Base-by-base conservation (phyloP, 2,329 filamentous ascomycete species). In the Cordyceps cicadae region DNA sequence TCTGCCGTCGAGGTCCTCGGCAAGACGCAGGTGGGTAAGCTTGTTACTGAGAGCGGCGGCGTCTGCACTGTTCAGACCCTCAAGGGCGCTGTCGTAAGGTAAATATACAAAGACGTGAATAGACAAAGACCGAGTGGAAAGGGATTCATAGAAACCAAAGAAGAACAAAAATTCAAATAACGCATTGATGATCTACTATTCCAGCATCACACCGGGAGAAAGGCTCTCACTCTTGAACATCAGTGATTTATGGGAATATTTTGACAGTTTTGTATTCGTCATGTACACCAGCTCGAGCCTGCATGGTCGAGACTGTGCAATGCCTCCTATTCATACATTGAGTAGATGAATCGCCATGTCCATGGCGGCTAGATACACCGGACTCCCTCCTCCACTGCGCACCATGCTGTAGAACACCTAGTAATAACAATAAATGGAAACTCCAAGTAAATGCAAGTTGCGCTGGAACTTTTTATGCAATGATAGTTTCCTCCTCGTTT, bases 41-140 rank as follows among this genome's bases (percentile, higher is more conserved):
- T 97, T 66, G 85, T 90, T 65, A 93, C 92, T 3, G 86, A 87
- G 72, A 84, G 79, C 62, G 90, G 90, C 54, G 90, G 90, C 50
- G 76, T 89, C 52, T 97, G 94, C 78, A 93, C 83, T 50, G 92
- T 97, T 63, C 85, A 87, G 75, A 89, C 81, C 62, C 79, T 99
- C 70, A 87, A 87, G 77, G 87, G 86, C 45, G 94, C 90, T 64
- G 85, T 86, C 65, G 90, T 97, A 65, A 85, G 92, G 81, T 97
- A 89, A 76, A 68, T 12, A 7, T 11, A 29, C 24, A 24, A 4
- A 24, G 24, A 24, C 24, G 24, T 24, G 4, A 24, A 24, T 24
- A 24, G 24, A 24, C 24, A 15, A 29, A 17, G 32, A 19, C 29
- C 29, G 4, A 34, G 6, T 48, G 37, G 32, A 9, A 39, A 24